Evolutionary conservation across 108 stramenopile species (phyloP), one percentile per base, ranked within the genome.

Genomic region (Fragilariopsis cylindrus): DNA sequence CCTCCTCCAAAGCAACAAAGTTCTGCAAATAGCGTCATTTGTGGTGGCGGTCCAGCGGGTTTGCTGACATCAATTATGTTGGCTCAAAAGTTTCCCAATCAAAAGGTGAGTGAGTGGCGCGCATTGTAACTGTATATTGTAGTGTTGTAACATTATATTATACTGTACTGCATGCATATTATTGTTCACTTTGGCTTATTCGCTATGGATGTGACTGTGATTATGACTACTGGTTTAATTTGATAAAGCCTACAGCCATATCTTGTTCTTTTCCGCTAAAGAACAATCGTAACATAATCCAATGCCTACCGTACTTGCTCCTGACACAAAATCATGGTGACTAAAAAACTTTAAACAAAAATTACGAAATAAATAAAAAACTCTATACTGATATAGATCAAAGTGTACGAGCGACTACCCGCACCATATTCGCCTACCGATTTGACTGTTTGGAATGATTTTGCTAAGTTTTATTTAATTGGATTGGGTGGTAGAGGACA

Each of bases 401-500:
- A 64, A 48, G 74, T 93, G 6, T 90, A 81, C 77, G 92, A 93
- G 67, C 81, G 89, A 2, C 77, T 88, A 1, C 57, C 75, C 1
- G 73, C 81, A 48, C 90, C 90, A 1, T 77, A 76, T 16, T 48
- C 65, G 8, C 90, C 92, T 1, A 78, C 79, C 0, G 90, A 93
- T 71, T 80, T 78, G 15, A 41, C 58, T 18, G 78, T 88, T 7
- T 93, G 90, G 92, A 73, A 47, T 48, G 87, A 87, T 65, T 81
- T 86, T 46, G 84, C 86, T 16, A 84, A 78, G 70, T 86, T 85
- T 52, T 90, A 87, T 71, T 53, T 82, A 63, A 82, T 86, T 73
- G 97, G 97, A 13, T 80, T 97, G 44, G 91, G 92, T 9, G 86
- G 74, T 40, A 80, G 97, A 57, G 97, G 97, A 40, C 93, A 95